Evolutionary conservation across 192 early-diverging fungal species (phyloP).

Genomic region (Kappamyces sp.): DNA sequence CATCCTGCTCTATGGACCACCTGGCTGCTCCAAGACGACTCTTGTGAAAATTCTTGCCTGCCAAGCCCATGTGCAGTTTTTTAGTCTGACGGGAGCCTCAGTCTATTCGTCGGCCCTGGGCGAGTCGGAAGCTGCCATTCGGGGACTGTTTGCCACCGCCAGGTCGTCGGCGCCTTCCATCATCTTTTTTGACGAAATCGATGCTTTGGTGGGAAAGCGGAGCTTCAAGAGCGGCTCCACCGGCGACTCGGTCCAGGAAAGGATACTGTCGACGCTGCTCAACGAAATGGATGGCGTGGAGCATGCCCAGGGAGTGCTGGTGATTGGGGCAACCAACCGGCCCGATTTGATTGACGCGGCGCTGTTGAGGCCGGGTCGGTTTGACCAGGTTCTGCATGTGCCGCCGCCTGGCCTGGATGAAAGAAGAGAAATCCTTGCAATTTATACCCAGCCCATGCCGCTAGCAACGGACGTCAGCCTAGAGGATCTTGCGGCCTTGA

Average conservation of each 20-base stretch:
- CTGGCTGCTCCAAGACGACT: slow-evolving; percentile 97
- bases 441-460: slow-evolving; percentile 54
- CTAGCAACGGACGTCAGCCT: slow-evolving; percentile 48
- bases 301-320: slow-evolving; percentile 70
- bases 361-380: slow-evolving; percentile 73
- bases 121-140: slow-evolving; percentile 67
- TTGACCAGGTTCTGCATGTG: slow-evolving; percentile 84
- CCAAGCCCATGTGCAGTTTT: slow-evolving; percentile 69
- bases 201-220: slow-evolving; percentile 90
- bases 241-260: slow-evolving; percentile 75
- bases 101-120: slow-evolving; percentile 78
- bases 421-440: slow-evolving; percentile 63
- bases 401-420: slow-evolving; percentile 44
- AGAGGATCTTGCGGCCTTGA: slow-evolving; percentile 41
- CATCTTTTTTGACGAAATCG: slow-evolving; percentile 96
- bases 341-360: slow-evolving; percentile 85
- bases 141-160: slow-evolving; percentile 50
- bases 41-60: slow-evolving; percentile 82
- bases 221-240: slow-evolving; percentile 27
- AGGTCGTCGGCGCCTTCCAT: slow-evolving; percentile 73
- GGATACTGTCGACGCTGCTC: slow-evolving; percentile 75
- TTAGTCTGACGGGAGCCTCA: slow-evolving; percentile 72
- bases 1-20: slow-evolving; percentile 93
- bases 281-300: slow-evolving; percentile 99
- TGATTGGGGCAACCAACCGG: slow-evolving; percentile 86